Evolutionary conservation across 1,284 basidiomycete genomes (phyloP).

Genomic region (Pseudozyma flocculosa): DNA sequence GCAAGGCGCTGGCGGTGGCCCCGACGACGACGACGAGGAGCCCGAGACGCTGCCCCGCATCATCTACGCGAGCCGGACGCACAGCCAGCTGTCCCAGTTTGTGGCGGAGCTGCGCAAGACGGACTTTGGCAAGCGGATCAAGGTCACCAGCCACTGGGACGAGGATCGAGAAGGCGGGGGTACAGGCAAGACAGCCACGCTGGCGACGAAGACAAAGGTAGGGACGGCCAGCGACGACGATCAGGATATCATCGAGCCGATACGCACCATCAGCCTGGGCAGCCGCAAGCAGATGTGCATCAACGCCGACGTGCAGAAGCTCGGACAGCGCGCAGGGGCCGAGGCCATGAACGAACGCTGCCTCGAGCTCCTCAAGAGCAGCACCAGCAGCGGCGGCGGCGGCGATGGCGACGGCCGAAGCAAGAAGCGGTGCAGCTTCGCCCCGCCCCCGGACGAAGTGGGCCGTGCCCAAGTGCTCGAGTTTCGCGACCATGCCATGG

Average conservation of each 20-base stretch:
- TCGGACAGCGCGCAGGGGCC: conserved; percentile 59
- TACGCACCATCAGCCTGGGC: conserved; percentile 64
- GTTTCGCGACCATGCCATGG: conserved; percentile 80
- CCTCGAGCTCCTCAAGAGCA: conserved; percentile 72
- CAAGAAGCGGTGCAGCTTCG: conserved; percentile 66
- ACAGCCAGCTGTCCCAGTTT: conserved; percentile 90
- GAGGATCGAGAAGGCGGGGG: conserved; percentile 5
- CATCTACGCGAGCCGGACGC: conserved; percentile 90
- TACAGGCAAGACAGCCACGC: not conserved
- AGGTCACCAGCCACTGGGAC: conserved; percentile 1
- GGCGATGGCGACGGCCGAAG: not conserved
- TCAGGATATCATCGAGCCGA: not conserved
- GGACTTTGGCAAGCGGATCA: conserved; percentile 59
- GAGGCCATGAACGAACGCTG: conserved; percentile 91
- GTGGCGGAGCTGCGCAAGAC: conserved; percentile 80
- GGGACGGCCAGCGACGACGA: not conserved
- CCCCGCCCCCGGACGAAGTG: conserved; percentile 65
- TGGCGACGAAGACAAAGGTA: not conserved
- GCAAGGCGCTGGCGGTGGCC: conserved; percentile 10
- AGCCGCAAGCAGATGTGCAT: conserved; percentile 94
- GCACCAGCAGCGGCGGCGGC: not conserved
- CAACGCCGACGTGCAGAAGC: conserved; percentile 72
- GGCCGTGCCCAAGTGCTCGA: conserved; percentile 68
- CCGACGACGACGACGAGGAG: conserved; percentile 35
- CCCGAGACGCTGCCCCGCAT: conserved; percentile 62